These are phyloP conservation scores for Solanum chaucha DNA, from an alignment of 257 asterid genomes.

Conservation along the genomic window DNA sequence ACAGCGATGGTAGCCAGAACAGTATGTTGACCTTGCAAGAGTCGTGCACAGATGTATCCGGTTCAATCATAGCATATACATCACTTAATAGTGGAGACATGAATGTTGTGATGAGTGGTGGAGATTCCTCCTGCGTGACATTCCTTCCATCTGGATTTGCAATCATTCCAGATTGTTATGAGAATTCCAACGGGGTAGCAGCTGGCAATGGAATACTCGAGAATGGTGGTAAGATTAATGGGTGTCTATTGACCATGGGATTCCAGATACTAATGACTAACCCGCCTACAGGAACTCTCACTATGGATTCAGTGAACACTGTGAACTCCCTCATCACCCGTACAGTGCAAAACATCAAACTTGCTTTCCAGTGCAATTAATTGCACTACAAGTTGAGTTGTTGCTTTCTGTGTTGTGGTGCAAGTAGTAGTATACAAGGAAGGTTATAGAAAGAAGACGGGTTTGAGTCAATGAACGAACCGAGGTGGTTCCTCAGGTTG, in stretches of 20 bases:
- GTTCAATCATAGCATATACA: constrained; percentile 56
- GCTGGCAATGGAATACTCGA: not conserved
- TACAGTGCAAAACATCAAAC: constrained; percentile 47
- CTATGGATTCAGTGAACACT: constrained; percentile 53
- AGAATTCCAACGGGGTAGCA: constrained; percentile 8
- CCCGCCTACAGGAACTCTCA: constrained; percentile 45
- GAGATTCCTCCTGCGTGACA: constrained; percentile 48
- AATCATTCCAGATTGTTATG: constrained; percentile 45
- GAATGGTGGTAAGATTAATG: constrained; percentile 2
- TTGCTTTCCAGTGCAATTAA: constrained; percentile 31
- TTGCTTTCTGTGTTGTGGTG: not conserved
- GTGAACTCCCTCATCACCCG: constrained; percentile 52
- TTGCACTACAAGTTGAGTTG: not conserved
- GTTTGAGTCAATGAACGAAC: constrained; percentile 84
- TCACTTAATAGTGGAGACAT: constrained; percentile 42
- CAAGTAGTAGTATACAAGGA: not conserved
- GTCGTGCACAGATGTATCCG: constrained; percentile 40
- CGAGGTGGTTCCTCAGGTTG: constrained; percentile 14
- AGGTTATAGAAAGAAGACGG: not conserved
- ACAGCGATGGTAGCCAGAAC: constrained; percentile 17
- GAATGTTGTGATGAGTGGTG: constrained; percentile 50
- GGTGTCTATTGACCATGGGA: constrained; percentile 61
- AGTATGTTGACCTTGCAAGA: constrained; percentile 64
- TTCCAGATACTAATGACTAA: constrained; percentile 56
- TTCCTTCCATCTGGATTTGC: constrained; percentile 77